Evolutionary conservation across 257 asterid species (phyloP).

Genomic region (Vinca minor): DNA sequence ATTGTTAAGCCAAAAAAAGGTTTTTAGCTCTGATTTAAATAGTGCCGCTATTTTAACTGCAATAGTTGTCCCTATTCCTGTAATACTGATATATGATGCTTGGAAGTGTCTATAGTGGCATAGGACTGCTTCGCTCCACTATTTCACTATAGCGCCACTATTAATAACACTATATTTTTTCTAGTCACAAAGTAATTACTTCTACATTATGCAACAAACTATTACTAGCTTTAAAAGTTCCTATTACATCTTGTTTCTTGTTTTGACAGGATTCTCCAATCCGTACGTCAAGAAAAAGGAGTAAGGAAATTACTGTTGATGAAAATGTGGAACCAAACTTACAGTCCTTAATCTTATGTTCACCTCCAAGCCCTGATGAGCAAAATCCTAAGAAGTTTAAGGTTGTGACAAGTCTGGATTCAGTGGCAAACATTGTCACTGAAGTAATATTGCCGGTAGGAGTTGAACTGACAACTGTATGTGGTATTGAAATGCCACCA

Average conservation of each 20-base stretch:
- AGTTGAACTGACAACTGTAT: conserved; percentile 40
- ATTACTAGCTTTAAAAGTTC: background rate
- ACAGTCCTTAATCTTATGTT: conserved; percentile 13
- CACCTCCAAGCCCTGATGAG: conserved; percentile 12
- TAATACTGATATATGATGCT: no score
- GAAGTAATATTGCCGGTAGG: conserved; percentile 43
- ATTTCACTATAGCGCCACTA: no score
- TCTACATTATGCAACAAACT: no score
- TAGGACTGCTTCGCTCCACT: no score
- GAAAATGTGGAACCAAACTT: conserved; percentile 32
- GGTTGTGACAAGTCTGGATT: background rate
- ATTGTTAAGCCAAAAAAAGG: no score
- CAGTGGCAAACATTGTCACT: conserved; percentile 2
- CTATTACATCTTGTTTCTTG: conserved; percentile 14
- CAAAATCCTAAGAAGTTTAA: conserved; percentile 18
- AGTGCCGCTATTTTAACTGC: no score
- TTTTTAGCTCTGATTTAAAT: no score
- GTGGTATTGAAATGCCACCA: conserved; percentile 38
- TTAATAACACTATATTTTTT: no score
- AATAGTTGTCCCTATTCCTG: no score
- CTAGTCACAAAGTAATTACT: no score
- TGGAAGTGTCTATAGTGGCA: no score
- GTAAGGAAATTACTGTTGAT: conserved; percentile 39
- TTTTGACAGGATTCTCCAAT: conserved; percentile 31
- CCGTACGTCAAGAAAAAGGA: conserved; percentile 32